Base-by-base conservation (phyloP, 2,329 filamentous ascomycete species). In the Arthrocladium fulminans region DNA sequence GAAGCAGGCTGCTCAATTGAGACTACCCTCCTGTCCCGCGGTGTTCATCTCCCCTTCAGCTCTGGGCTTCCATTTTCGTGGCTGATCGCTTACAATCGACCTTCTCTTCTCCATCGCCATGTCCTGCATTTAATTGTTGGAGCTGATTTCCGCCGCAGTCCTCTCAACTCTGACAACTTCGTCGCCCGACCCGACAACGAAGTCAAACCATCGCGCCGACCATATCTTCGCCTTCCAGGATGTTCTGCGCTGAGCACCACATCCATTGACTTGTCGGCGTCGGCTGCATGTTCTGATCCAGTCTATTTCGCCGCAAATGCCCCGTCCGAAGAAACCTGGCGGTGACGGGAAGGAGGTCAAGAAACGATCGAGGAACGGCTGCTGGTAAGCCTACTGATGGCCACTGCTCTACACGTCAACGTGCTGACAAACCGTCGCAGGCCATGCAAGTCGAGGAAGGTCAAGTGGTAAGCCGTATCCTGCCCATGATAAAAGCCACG, bases 401-500 rank as follows among this genome's bases (percentile, higher is more conserved):
- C 25, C 4, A 19, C 10, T 9, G 4, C 13, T 3, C n/a, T 12
- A 7, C n/a, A 12, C 9, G 37, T 20, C 30, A 15, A 13, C 27
- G 40, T n/a, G 29, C 49, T 50, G 12, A 51, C 41, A 45, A 32
- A 43, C 35, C n/a, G n/a, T 32, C 42, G 9, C 52, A 87, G 84
- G 83, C 84, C 83, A 10, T 89, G 86, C 70, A 89, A 89, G 69
- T 76, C 77, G 54, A 77, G 84, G 52, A 90, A 86, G 65, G 78
- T 86, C 54, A 89, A 89, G 71, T 90, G 86, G 74, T 76, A 69
- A 61, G 59, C 54, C 25, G 15, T 12, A 17, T 8, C 19, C 9
- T 37, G 38, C 20, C 20, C 8, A 23, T 10, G 12, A 15, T 19
- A 38, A 19, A 20, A 37, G 42, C n/a, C 10, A 19, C 25, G 6